Conservation (phyloP, 306 rosid genomes). For the Gastrolobium villosum region DNA sequence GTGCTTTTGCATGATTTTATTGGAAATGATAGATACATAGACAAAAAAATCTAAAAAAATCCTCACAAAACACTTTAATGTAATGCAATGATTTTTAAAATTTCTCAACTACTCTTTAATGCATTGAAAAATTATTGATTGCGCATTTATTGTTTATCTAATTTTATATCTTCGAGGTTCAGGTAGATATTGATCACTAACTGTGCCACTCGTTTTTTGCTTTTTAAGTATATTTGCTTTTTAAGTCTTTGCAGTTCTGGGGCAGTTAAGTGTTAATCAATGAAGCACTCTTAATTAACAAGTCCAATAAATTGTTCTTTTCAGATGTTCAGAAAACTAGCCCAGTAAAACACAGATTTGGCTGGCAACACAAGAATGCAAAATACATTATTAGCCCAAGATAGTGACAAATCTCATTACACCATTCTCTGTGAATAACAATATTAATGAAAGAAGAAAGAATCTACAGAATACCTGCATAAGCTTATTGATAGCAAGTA, state of each 20-base stretch:
- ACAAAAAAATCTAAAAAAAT: neutral
- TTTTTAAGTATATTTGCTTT: neutral
- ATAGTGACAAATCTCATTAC: neutral
- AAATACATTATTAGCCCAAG: conserved; percentile 24
- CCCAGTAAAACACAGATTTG: neutral
- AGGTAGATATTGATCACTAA: neutral
- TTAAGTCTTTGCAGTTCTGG: conserved; percentile 9
- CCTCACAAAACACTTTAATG: neutral
- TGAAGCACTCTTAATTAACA: conserved; percentile 12
- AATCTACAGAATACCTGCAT: conserved; percentile 38
- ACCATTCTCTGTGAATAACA: conserved; percentile 5
- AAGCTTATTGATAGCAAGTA: conserved; percentile 28
- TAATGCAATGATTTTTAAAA: neutral
- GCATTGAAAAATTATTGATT: neutral
- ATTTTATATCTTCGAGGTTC: neutral
- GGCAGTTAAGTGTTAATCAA: neutral
- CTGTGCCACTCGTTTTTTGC: neutral
- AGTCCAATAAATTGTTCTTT: conserved; percentile 1
- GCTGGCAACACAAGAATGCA: conserved; percentile 28
- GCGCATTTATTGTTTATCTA: neutral
- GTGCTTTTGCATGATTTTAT: neutral
- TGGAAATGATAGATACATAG: neutral
- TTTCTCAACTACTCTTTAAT: neutral
- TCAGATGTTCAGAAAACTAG: conserved; percentile 4
- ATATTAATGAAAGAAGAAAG: conserved; percentile 17